Conservation (phyloP, 257 asterid species). For the Capsicum baccatum region DNA sequence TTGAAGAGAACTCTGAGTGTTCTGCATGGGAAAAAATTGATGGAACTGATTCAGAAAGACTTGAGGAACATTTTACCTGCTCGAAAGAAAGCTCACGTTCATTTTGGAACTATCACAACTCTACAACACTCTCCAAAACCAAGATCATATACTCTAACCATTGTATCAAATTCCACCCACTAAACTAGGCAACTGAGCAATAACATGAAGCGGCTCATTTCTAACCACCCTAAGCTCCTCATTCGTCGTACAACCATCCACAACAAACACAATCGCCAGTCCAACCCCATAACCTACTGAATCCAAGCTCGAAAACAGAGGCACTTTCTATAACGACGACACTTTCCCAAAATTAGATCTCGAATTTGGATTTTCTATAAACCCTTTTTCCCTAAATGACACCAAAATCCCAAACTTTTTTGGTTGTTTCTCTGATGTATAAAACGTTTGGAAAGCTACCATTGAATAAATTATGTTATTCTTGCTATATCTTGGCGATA, state of each 20-base stretch:
- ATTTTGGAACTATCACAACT: slow-evolving; percentile 75
- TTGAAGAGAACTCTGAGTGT: not conserved
- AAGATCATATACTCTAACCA: slow-evolving; percentile 88
- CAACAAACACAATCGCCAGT: slow-evolving; percentile 84
- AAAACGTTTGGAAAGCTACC: slow-evolving; percentile 23
- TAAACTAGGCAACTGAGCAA: slow-evolving; percentile 80
- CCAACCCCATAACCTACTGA: slow-evolving; percentile 53
- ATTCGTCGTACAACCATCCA: slow-evolving; percentile 69
- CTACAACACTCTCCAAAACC: slow-evolving; percentile 68
- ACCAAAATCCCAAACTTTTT: slow-evolving; percentile 75
- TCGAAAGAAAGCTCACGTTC: slow-evolving; percentile 74
- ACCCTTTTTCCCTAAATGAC: slow-evolving; percentile 60
- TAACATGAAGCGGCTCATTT: slow-evolving; percentile 69
- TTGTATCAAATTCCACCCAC: slow-evolving; percentile 80
- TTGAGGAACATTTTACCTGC: slow-evolving; percentile 54
- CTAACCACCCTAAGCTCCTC: slow-evolving; percentile 72
- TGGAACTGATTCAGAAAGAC: not conserved
- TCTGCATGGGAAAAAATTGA: not conserved
- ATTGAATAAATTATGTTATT: no score
- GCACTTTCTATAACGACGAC: slow-evolving; percentile 35
- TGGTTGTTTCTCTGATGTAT: slow-evolving; percentile 55
- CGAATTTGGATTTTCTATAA: slow-evolving; percentile 24
- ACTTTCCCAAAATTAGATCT: slow-evolving; percentile 26
- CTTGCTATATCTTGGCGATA: no score
- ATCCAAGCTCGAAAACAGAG: slow-evolving; percentile 55